Evolutionary conservation across 352 stramenopile genomes (phyloP), one percentile per base, ranked within the genome.

Genomic region (Elongisporangium undulatum): DNA sequence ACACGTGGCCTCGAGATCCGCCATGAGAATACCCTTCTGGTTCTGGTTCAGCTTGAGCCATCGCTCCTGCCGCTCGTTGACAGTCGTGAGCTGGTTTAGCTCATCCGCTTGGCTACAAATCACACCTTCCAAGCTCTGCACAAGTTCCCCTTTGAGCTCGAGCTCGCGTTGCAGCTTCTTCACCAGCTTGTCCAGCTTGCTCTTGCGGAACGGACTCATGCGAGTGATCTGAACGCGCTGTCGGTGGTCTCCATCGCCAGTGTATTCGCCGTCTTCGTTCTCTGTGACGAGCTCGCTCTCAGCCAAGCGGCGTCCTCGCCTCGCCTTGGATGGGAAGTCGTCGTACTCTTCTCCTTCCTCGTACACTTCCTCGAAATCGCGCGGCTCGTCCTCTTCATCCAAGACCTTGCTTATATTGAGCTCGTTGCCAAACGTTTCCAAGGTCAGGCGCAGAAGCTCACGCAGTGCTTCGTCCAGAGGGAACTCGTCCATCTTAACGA

Each of bases 401-500:
- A 92, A 68, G 2, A 92, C 55, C 38, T 69, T 66, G 7, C 71
- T 61, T 5, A 90, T 56, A 5, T 76, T 41, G 9, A 90, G 49
- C 5, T 89, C 77, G 2, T 71, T 58, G 2, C 78, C 80, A 45
- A 92, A 92, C 4, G 72, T 83, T 10, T 85, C 78, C 23, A 73
- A 65, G 0, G 87, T 58, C 68, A 92, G 71, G 21, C 71, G 76
- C 8, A 93, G 49, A n/a, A 93, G 41, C 51, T 93, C 78, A 50
- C 79, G 82, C 1, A 92, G 59, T 0, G 77, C 85, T 69, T 95
- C 85, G 19, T 95, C 85, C 8, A 92, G 64, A 4, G 82, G 81
- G 29, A 89, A 90, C 51, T 90, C 83, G 49, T 94, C 79, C 13
- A 81, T 55, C 15, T 92, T 92, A 12, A 92, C 85, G 2, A 90